phyloP scores from a whole-genome alignment of 306 rosid species.

The Calophaca sinica region DNA sequence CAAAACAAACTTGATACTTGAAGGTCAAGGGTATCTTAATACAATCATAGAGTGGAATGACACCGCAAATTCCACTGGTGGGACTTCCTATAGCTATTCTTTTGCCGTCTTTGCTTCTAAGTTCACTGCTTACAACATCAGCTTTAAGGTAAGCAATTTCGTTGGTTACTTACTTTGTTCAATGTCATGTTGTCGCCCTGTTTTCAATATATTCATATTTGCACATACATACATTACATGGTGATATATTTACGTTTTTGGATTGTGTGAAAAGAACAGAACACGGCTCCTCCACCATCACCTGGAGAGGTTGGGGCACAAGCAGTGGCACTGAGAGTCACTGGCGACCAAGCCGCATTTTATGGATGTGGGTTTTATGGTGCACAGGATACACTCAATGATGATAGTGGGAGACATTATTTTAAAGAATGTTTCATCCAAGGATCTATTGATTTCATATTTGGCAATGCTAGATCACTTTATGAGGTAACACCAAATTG shows the following conservation, averaged over 20 bases:
- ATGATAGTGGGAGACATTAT: conserved; percentile 81
- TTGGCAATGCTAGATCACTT: conserved; percentile 79
- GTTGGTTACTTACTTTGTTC: neutral
- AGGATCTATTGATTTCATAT: conserved; percentile 94
- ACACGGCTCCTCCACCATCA: conserved; percentile 66
- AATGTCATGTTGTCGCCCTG: conserved; percentile 4
- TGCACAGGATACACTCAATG: conserved; percentile 83
- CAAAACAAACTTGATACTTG: conserved; percentile 75
- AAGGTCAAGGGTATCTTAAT: conserved; percentile 76
- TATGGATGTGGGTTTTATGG: conserved; percentile 91
- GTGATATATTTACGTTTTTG: neutral
- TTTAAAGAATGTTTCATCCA: conserved; percentile 74
- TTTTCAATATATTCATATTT: neutral
- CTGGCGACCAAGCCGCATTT: conserved; percentile 76
- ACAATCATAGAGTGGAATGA: conserved; percentile 83
- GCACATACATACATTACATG: too few relatives aligned
- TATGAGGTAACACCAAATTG: conserved; percentile 62
- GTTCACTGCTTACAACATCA: conserved; percentile 79
- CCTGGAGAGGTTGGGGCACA: conserved; percentile 77
- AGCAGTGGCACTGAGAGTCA: conserved; percentile 76
- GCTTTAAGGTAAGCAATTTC: conserved; percentile 64
- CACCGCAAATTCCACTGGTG: conserved; percentile 81
- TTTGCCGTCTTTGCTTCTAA: conserved; percentile 66
- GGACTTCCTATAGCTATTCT: conserved; percentile 68
- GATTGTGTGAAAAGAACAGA: conserved; percentile 62